Conservation (phyloP, 2,329 filamentous ascomycete species). For the Trichoderma breve region DNA sequence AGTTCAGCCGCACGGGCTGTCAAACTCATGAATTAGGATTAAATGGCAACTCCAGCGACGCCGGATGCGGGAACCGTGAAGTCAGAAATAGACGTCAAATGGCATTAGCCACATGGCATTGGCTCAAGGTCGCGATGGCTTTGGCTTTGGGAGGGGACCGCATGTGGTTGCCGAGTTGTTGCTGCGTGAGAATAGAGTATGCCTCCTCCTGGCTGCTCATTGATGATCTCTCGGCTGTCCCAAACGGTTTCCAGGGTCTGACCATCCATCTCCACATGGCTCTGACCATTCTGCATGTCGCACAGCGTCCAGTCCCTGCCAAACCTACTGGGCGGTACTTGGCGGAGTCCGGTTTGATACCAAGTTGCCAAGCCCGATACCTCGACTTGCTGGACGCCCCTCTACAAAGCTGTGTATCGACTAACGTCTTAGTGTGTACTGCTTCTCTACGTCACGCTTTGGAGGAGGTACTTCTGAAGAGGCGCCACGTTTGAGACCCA, state of each 20-base stretch:
- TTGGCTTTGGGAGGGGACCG: neutral
- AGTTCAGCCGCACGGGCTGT: conserved; percentile 1
- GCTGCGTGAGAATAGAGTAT: neutral
- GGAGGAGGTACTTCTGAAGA: conserved; percentile 5
- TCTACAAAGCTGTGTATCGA: neutral
- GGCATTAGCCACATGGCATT: neutral
- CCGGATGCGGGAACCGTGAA: neutral
- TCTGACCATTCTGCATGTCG: neutral
- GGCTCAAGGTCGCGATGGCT: neutral
- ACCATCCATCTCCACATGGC: conserved; percentile 10
- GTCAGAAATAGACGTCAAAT: neutral
- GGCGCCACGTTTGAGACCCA: neutral
- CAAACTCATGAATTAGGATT: neutral
- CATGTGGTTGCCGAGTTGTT: neutral
- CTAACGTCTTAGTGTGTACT: neutral
- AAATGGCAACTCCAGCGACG: neutral
- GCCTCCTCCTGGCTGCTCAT: neutral
- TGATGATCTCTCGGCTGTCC: neutral
- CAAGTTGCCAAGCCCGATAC: neutral
- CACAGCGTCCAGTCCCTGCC: neutral
- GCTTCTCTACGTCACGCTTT: conserved; percentile 11
- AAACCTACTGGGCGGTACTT: neutral
- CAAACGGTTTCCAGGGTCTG: neutral
- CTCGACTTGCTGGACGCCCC: conserved; percentile 1
- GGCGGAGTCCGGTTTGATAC: neutral